Evolutionary conservation across 768 basidiomycete genomes (phyloP).

Genomic region (Psilocybe tampanensis): DNA sequence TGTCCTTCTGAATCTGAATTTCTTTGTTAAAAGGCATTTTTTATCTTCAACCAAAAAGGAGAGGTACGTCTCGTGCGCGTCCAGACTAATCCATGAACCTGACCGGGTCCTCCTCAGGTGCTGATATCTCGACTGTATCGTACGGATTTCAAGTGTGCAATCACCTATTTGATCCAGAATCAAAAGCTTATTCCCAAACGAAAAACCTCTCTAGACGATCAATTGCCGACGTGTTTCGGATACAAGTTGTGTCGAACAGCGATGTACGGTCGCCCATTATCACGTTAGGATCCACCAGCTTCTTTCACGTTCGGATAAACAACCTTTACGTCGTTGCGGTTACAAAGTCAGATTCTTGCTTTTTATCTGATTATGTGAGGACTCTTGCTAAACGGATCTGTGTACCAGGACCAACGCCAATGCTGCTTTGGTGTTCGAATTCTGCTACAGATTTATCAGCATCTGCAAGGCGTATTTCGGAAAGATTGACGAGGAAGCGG

Average conservation of each 20-base stretch:
- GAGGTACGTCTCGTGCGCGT: conserved; percentile 59
- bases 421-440: conserved; percentile 97
- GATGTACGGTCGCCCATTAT: conserved; percentile 97
- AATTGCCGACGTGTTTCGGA: conserved; percentile 96
- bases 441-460: conserved; percentile 93
- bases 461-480: conserved; percentile 97
- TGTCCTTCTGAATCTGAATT: not conserved
- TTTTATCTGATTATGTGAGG: too few relatives aligned
- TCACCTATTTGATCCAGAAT: conserved; percentile 1
- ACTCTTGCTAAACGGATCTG: not conserved
- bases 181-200: conserved; percentile 8
- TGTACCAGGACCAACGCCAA: conserved; percentile 96
- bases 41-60: conserved; percentile 99
- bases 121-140: conserved; percentile 96
- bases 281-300: conserved; percentile 96
- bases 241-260: conserved; percentile 97
- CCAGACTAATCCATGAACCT: not conserved
- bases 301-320: conserved; percentile 96
- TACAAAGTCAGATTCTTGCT: conserved; percentile 82
- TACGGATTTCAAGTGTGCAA: conserved; percentile 90
- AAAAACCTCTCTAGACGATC: conserved; percentile 71
- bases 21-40: conserved; percentile 79
- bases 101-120: conserved; percentile 52
- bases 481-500: conserved; percentile 95
- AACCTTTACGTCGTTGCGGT: conserved; percentile 96